Evolutionary conservation across 176 grass and related monocot species (phyloP).

Genomic region (Oryza nivara): DNA sequence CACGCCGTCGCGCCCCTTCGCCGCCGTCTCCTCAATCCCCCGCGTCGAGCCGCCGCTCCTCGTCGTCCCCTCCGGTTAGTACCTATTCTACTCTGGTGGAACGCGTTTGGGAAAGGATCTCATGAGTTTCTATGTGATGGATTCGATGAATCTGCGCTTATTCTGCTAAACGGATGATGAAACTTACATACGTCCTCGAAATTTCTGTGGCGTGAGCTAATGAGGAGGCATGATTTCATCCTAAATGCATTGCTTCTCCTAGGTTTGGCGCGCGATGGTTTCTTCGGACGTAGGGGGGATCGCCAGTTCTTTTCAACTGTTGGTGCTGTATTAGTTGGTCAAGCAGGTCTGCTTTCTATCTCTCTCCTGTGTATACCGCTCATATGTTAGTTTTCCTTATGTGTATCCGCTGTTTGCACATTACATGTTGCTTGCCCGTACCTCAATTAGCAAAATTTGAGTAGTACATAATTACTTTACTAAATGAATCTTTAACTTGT

Average conservation of each 20-base stretch:
- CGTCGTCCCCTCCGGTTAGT: conserved; percentile 2
- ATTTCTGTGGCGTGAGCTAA: neutral
- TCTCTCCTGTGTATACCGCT: neutral
- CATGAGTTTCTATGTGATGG: neutral
- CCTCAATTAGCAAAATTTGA: neutral
- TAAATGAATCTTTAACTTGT: neutral
- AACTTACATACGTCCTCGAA: neutral
- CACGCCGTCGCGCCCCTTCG: neutral
- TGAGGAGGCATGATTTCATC: neutral
- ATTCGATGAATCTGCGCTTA: neutral
- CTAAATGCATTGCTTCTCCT: neutral
- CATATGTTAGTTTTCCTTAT: neutral
- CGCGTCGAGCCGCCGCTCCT: neutral
- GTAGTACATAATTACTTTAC: neutral
- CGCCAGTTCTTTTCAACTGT: conserved; percentile 30
- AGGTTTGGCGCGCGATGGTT: conserved; percentile 34
- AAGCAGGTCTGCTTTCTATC: conserved; percentile 43
- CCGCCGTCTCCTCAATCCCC: neutral
- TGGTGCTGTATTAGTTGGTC: conserved; percentile 55
- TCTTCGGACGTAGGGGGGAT: conserved; percentile 30
- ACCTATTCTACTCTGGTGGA: neutral
- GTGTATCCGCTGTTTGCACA: neutral
- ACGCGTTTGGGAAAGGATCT: neutral
- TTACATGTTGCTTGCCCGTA: neutral
- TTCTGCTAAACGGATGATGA: neutral